Percentiles rank a stretch among this genome's conserved stretches.
Conservation (phyloP, 306 rosid species). For the Oxytropis ochrocephala region DNA sequence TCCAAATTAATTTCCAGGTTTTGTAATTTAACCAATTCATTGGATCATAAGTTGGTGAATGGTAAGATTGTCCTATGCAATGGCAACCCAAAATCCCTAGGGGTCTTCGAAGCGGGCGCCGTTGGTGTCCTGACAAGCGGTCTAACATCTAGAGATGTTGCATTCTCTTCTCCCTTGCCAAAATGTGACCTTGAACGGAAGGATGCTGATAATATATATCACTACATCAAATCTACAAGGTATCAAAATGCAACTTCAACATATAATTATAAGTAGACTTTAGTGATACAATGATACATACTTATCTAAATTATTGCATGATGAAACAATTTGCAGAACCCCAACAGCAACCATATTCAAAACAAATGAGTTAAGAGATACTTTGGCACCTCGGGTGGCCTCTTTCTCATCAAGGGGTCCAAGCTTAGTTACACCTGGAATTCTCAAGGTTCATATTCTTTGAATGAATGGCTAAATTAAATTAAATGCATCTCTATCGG, state of each 20-base stretch:
- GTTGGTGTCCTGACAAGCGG: slow-evolving; percentile 21
- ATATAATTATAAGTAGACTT: not conserved
- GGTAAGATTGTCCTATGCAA: slow-evolving; percentile 42
- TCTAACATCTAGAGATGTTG: not conserved
- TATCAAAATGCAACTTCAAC: not conserved
- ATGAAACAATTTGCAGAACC: not conserved
- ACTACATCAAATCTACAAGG: slow-evolving; percentile 24
- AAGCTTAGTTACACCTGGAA: too few species aligned
- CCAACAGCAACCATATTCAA: slow-evolving; percentile 22
- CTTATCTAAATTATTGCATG: not conserved
- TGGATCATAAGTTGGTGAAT: slow-evolving; percentile 16
- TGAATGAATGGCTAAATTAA: not conserved
- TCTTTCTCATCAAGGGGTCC: not conserved
- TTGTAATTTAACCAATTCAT: rapidly evolving
- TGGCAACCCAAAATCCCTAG: not conserved
- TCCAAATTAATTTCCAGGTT: not conserved
- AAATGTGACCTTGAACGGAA: slow-evolving; percentile 10
- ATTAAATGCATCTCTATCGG: too few species aligned
- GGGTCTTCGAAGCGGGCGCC: not conserved
- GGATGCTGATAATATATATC: not conserved
- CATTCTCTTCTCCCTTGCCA: not conserved
- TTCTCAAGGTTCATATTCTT: not conserved
- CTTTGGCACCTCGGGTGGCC: slow-evolving; percentile 18
- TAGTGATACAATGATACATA: not conserved
- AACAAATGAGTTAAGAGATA: slow-evolving; percentile 12